Evolutionary conservation across 768 basidiomycete species (phyloP).

Genomic region (Hericium alpestre): DNA sequence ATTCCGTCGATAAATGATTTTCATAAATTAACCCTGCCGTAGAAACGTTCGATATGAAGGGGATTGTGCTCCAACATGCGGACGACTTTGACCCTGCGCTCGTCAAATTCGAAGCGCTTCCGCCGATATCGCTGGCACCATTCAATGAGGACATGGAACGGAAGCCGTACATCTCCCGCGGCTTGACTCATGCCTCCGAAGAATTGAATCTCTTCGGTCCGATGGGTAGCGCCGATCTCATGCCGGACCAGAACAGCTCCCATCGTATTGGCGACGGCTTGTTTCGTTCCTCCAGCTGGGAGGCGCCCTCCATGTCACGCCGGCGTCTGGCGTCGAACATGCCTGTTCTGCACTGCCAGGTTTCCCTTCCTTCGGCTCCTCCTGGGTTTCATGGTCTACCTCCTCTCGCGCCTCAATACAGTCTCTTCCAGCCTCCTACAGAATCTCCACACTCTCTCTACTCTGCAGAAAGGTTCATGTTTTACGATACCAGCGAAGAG

Average conservation of each 20-base stretch:
- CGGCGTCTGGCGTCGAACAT: slow-evolving; percentile 23
- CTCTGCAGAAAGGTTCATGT: background rate
- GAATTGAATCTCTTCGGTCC: no score
- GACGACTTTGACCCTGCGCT: no score
- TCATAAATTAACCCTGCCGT: background rate
- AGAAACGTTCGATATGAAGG: background rate
- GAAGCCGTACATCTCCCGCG: no score
- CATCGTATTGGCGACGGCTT: slow-evolving; percentile 11
- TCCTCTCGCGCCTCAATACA: slow-evolving; percentile 10
- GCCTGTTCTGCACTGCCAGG: slow-evolving; percentile 16
- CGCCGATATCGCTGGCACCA: no score
- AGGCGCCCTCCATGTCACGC: slow-evolving; percentile 20
- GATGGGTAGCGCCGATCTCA: no score
- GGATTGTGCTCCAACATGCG: no score
- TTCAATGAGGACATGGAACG: no score
- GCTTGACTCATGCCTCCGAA: no score
- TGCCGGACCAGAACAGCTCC: background rate
- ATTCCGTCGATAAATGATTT: background rate
- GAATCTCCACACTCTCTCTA: background rate
- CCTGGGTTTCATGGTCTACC: slow-evolving; percentile 8
- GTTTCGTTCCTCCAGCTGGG: background rate
- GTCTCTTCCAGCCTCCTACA: slow-evolving; percentile 1
- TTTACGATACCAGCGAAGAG: background rate
- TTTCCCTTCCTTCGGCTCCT: slow-evolving; percentile 14
- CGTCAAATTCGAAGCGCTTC: no score